Evolutionary conservation across 768 basidiomycete species (phyloP).

Genomic region (Kwoniella bestiolae): DNA sequence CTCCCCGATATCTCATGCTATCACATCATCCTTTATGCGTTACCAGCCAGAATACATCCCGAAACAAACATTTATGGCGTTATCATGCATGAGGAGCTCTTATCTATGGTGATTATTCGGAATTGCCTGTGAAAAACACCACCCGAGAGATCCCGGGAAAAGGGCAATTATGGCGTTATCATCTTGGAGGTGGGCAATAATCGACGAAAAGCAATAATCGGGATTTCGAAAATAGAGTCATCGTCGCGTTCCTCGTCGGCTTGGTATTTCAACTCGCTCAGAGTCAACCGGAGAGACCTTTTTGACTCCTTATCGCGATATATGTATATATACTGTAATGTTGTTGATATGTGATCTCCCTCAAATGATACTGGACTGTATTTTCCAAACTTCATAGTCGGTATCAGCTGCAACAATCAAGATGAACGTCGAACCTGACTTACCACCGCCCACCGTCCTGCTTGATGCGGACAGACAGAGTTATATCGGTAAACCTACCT

Average conservation of each 20-base stretch:
- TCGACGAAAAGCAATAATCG: no score
- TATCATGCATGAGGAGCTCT: not conserved
- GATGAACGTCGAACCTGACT: not conserved
- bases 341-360: not conserved
- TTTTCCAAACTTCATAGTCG: no score
- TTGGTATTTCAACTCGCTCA: no score
- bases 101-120: not conserved
- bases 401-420: not conserved
- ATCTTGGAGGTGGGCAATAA: not conserved
- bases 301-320: no score
- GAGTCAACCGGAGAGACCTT: no score
- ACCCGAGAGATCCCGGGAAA: not conserved
- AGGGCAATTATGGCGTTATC: not conserved
- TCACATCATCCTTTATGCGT: no score
- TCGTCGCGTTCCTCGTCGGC: not conserved
- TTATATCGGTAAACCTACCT: not conserved
- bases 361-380: no score
- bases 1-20: no score
- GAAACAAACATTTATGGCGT: not conserved
- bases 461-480: conserved; percentile 1
- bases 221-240: not conserved
- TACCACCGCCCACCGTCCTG: conserved; percentile 7
- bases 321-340: not conserved
- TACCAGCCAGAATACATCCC: no score
- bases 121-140: not conserved